These are phyloP conservation scores for Rhizopogon vinicolor DNA, from an alignment of 768 basidiomycete genomes.

Conservation along the genomic window DNA sequence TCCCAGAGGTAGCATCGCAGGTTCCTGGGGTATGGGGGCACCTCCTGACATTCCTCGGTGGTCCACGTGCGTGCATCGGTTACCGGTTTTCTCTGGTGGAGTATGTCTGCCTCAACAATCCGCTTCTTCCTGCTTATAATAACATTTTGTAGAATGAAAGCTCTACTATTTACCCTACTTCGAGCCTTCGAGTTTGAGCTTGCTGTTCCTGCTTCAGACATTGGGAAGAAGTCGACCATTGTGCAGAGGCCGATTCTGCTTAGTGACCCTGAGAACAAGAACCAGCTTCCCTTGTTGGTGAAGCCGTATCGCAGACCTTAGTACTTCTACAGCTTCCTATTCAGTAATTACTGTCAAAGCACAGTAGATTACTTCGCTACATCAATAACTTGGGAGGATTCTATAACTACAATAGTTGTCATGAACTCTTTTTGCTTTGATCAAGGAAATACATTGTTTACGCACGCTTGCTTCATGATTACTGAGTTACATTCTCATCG, in stretches of 20 bases:
- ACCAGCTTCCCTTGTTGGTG: constrained; percentile 39
- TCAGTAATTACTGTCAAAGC: too few species aligned
- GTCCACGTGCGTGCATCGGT: constrained; percentile 63
- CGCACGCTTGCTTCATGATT: too few species aligned
- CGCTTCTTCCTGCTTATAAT: neutral
- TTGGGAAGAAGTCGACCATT: constrained; percentile 24
- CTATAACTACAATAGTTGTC: too few species aligned
- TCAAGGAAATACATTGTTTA: too few species aligned
- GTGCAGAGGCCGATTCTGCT: constrained; percentile 42
- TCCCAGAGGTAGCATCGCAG: constrained; percentile 36
- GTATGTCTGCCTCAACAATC: constrained; percentile 28
- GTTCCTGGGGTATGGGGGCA: constrained; percentile 63
- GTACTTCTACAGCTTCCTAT: neutral
- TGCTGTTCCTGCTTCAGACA: constrained; percentile 41
- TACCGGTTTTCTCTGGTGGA: constrained; percentile 61
- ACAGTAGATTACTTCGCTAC: neutral
- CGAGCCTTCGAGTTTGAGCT: constrained; percentile 50
- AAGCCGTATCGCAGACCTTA: constrained; percentile 3
- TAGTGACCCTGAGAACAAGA: constrained; percentile 33
- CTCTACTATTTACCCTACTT: constrained; percentile 44
- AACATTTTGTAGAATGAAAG: constrained; percentile 29
- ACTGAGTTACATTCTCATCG: too few species aligned
- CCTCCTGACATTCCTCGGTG: constrained; percentile 58
- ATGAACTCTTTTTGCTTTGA: too few species aligned
- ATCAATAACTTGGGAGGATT: too few species aligned